These are phyloP conservation scores for Ogataea ramenticola DNA, from an alignment of 805 yeast species.

Conservation along the genomic window DNA sequence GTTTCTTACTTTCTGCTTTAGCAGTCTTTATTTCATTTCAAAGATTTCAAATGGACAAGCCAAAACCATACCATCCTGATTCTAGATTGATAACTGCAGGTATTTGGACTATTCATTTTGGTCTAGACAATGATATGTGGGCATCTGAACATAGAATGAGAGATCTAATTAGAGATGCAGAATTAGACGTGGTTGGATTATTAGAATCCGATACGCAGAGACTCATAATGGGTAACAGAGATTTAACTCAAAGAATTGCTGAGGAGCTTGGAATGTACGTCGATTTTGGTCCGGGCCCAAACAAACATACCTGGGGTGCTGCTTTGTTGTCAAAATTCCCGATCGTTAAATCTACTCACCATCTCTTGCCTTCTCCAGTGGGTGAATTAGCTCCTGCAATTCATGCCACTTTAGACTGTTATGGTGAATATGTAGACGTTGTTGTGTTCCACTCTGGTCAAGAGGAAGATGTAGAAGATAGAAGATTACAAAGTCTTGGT, in stretches of 20 bases:
- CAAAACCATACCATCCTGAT: conserved; percentile 62
- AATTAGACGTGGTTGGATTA: conserved; percentile 85
- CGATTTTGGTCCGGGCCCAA: conserved; percentile 97
- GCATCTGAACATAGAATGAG: conserved; percentile 88
- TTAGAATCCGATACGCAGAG: conserved; percentile 92
- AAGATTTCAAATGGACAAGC: conserved; percentile 53
- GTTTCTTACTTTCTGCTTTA: conserved; percentile 33
- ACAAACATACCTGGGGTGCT: conserved; percentile 97
- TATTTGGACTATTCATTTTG: conserved; percentile 97
- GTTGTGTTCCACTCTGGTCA: conserved; percentile 98
- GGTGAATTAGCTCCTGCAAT: conserved; percentile 98
- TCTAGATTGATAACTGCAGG: conserved; percentile 82
- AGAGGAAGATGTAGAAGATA: conserved; percentile 93
- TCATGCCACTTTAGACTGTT: conserved; percentile 89
- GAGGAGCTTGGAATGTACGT: conserved; percentile 92
- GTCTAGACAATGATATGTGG: conserved; percentile 97
- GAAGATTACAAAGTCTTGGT: conserved; percentile 76
- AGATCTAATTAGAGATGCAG: conserved; percentile 74
- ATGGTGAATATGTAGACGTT: conserved; percentile 81
- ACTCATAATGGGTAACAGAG: conserved; percentile 91
- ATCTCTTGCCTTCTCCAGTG: conserved; percentile 89
- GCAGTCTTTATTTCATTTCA: conserved; percentile 46
- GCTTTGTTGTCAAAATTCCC: conserved; percentile 92
- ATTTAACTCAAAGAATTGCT: conserved; percentile 82
- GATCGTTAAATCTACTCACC: conserved; percentile 82